Evolutionary conservation across 1,139 yeast species (phyloP).

Genomic region (Komagataea norvegica): DNA sequence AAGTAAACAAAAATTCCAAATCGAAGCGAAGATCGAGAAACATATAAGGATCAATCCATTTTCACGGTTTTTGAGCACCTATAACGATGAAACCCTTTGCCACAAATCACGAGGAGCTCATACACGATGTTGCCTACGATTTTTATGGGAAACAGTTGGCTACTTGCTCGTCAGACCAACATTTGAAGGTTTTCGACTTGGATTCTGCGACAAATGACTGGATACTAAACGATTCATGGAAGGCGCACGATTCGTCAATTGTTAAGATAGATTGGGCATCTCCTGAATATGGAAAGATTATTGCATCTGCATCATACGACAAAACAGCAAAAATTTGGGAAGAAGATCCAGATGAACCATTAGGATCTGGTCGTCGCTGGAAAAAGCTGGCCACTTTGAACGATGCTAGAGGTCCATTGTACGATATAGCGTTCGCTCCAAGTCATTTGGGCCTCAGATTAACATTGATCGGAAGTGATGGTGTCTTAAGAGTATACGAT

Average conservation of each 20-base stretch:
- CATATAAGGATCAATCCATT: background rate
- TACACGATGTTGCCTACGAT: slow-evolving; percentile 84
- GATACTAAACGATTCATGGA: slow-evolving; percentile 84
- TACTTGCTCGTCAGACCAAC: slow-evolving; percentile 90
- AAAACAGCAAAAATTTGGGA: slow-evolving; percentile 88
- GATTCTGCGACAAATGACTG: slow-evolving; percentile 56
- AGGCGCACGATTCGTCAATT: slow-evolving; percentile 88
- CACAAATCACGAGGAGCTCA: slow-evolving; percentile 87
- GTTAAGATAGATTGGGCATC: slow-evolving; percentile 87
- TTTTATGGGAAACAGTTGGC: slow-evolving; percentile 88
- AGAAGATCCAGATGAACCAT: slow-evolving; percentile 75
- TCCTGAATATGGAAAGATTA: slow-evolving; percentile 83
- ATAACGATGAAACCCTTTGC: slow-evolving; percentile 58
- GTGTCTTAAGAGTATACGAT: slow-evolving; percentile 80
- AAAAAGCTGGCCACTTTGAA: slow-evolving; percentile 65
- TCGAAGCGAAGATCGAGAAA: too few relatives aligned
- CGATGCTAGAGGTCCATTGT: slow-evolving; percentile 84
- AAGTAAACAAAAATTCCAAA: too few relatives aligned
- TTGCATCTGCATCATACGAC: slow-evolving; percentile 88
- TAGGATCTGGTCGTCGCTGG: slow-evolving; percentile 82
- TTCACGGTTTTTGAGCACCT: background rate
- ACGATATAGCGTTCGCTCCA: slow-evolving; percentile 89
- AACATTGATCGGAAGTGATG: slow-evolving; percentile 90
- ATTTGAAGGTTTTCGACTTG: slow-evolving; percentile 77
- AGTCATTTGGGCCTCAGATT: slow-evolving; percentile 75